phyloP scores from a whole-genome alignment of 2,329 filamentous ascomycete species.

The Cadophora malorum region DNA sequence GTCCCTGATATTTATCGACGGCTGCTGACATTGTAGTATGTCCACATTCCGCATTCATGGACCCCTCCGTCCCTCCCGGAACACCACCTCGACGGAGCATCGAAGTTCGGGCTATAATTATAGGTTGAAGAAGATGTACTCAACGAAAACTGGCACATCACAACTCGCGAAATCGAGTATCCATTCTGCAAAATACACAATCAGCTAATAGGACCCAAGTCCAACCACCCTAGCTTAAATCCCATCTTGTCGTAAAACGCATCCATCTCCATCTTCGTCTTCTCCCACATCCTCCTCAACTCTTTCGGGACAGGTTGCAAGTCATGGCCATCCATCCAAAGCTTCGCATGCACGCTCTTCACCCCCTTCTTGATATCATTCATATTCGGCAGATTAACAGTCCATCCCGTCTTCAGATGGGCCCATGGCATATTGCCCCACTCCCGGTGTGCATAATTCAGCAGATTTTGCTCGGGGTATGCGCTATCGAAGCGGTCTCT shows the following conservation, averaged over 20 bases:
- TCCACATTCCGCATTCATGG: slow-evolving; percentile 20
- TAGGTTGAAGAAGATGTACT: background rate
- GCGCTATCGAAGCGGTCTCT: slow-evolving; percentile 48
- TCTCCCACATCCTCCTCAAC: slow-evolving; percentile 30
- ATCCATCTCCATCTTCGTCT: slow-evolving; percentile 29
- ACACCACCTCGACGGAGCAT: slow-evolving; percentile 14
- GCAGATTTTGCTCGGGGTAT: slow-evolving; percentile 51
- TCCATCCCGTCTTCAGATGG: slow-evolving; percentile 49
- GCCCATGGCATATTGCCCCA: slow-evolving; percentile 52
- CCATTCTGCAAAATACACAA: background rate
- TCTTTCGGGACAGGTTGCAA: slow-evolving; percentile 25
- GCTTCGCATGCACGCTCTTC: slow-evolving; percentile 49
- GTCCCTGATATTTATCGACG: too few relatives aligned
- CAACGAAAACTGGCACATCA: too few relatives aligned
- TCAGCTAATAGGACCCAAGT: background rate
- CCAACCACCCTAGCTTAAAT: background rate
- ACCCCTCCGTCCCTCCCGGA: slow-evolving; percentile 5
- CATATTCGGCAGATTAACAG: slow-evolving; percentile 47
- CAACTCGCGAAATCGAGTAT: too few relatives aligned
- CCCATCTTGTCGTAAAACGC: slow-evolving; percentile 11
- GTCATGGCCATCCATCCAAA: slow-evolving; percentile 43
- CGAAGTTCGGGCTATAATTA: slow-evolving; percentile 11
- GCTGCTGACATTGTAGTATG: slow-evolving; percentile 1
- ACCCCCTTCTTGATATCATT: slow-evolving; percentile 46
- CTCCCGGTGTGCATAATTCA: slow-evolving; percentile 52